Evolutionary conservation across 352 stramenopile genomes (phyloP).

Genomic region (Phytopythium delawarense): DNA sequence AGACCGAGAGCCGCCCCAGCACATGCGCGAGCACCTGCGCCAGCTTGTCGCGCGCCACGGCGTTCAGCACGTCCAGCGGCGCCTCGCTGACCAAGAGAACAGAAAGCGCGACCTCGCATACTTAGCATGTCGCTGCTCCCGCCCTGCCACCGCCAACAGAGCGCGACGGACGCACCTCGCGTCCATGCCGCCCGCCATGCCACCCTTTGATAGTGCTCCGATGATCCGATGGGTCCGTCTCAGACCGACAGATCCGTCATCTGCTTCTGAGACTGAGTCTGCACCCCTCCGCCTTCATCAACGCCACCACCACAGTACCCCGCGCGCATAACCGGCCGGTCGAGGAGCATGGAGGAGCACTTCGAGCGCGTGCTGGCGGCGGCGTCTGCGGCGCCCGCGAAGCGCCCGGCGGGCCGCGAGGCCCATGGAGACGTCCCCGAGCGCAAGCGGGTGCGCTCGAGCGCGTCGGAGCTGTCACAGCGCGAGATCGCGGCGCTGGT

Average conservation of each 20-base stretch:
- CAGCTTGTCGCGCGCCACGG: slow-evolving; percentile 41
- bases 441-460: slow-evolving; percentile 20
- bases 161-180: background rate
- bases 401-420: slow-evolving; percentile 16
- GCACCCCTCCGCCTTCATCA: no score
- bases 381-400: slow-evolving; percentile 14
- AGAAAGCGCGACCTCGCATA: background rate
- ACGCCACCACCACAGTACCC: background rate
- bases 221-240: no score
- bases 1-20: slow-evolving; percentile 40
- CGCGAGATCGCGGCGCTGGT: slow-evolving; percentile 44
- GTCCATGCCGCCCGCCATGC: background rate
- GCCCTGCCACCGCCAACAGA: background rate
- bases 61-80: slow-evolving; percentile 29
- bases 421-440: background rate
- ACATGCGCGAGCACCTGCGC: slow-evolving; percentile 48
- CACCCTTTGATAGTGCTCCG: no score
- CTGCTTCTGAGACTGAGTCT: no score
- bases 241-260: no score
- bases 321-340: background rate
- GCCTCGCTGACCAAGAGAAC: background rate
- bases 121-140: background rate
- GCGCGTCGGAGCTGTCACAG: slow-evolving; percentile 12
- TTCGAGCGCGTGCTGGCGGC: slow-evolving; percentile 54
- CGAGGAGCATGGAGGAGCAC: slow-evolving; percentile 45